Base-by-base conservation (phyloP, 805 yeast species). In the Isabelozyma gotoi region DNA sequence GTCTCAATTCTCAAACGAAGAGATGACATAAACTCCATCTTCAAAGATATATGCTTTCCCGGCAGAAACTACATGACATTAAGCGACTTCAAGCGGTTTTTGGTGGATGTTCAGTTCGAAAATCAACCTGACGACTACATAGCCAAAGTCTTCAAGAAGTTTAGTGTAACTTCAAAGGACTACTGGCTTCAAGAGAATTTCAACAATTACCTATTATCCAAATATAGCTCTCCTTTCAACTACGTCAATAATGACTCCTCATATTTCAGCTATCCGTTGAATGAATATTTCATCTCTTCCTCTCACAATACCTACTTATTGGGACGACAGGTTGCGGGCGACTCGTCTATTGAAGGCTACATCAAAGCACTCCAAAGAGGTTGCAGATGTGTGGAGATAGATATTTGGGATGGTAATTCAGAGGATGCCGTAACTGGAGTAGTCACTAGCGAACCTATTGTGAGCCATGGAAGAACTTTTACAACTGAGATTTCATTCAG, bases 321-420 rank as follows among this genome's bases (percentile, higher is more conserved):
- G 19, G 99, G 99, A 0, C 74, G 94, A 32, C 99, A 94, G 57
- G 77, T 88, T 14, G 96, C 84, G 2, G 96, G 94, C 16, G 82
- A 79, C 3, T 85, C 97, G 0, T 88, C 97, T 0, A 81, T 89
- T 2, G 97, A 92, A 57, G 95, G 95, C 0, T 94, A 94, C 53
- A 82, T 89, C 14, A 78, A 85, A 40, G 94, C 88, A 0, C 67
- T 94, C 39, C 97, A 90, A 59, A 78, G 90, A 42, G 98, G 99
- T 1, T 94, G 98, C 55, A 73, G 97, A 36, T 91, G 97, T 49
- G 74, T 94, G n/a, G 99, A 94, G 57, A 81, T 94, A 33, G 99
- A 94, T 62, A 74, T 94, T 16, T 94, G 99, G 99, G 96, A 92
- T 67, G 71, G 71, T 11, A 46, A 44, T 11, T 87, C 84, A 17